These are phyloP conservation scores for Hirschfeldia incana DNA, from an alignment of 345 rosid species.

Conservation along the genomic window DNA sequence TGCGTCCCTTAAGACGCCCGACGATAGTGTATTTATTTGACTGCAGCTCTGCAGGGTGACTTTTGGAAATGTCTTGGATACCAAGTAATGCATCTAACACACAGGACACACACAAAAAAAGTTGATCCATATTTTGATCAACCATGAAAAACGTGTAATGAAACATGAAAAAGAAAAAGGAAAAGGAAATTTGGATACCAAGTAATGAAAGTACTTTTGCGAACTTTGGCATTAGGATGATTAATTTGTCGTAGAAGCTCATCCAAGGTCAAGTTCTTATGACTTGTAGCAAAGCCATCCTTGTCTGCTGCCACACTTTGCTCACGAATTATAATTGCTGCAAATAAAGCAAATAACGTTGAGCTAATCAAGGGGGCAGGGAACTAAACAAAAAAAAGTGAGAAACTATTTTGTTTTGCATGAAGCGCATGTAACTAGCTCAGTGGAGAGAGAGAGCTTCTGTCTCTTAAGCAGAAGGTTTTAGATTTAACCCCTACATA, in stretches of 20 bases:
- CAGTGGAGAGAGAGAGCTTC: no score
- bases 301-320: conserved; percentile 83
- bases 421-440: no score
- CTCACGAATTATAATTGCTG: conserved; percentile 90
- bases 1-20: conserved; percentile 65
- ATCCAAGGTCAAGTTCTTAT: conserved; percentile 75
- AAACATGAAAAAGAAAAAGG: neutral
- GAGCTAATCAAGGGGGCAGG: neutral
- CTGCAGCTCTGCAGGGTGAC: conserved; percentile 68
- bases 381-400: no score
- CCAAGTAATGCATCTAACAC: conserved; percentile 75
- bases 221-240: conserved; percentile 78
- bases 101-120: conserved; percentile 18
- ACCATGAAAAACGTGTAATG: neutral
- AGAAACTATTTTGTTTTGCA: no score
- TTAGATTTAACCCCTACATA: no score
- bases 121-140: neutral
- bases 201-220: conserved; percentile 76
- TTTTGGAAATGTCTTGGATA: conserved; percentile 58
- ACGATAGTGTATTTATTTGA: conserved; percentile 55
- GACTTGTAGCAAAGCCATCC: conserved; percentile 73
- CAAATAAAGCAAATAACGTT: conserved; percentile 6
- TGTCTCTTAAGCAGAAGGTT: no score
- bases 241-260: conserved; percentile 82
- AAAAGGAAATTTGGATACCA: no score